phyloP scores from a whole-genome alignment of 2,329 filamentous ascomycete species.

The Dothidotthia symphoricarpi region DNA sequence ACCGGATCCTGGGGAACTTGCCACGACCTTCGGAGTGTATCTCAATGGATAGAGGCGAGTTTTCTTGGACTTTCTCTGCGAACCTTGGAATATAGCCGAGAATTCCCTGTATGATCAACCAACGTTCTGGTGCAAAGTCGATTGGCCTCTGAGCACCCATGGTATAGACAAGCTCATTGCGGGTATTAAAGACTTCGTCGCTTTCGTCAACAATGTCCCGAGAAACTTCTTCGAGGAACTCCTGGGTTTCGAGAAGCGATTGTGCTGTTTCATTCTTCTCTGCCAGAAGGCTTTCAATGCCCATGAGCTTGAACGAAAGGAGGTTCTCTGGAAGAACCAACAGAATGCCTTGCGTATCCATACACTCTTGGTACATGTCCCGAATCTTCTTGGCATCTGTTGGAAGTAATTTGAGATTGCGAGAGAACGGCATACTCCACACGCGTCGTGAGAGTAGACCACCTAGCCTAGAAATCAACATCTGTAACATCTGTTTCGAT shows the following conservation, averaged over 20 bases:
- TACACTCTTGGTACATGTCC: conserved; percentile 49
- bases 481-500: conserved; percentile 59
- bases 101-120: conserved; percentile 56
- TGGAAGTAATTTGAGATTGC: conserved; percentile 44
- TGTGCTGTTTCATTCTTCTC: conserved; percentile 30
- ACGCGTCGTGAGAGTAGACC: conserved; percentile 57
- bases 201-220: conserved; percentile 65
- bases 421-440: conserved; percentile 60
- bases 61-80: conserved; percentile 27
- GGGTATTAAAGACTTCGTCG: conserved; percentile 61
- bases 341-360: conserved; percentile 54
- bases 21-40: conserved; percentile 33
- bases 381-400: conserved; percentile 40
- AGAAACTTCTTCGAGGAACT: conserved; percentile 46
- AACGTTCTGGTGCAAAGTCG: conserved; percentile 56
- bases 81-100: conserved; percentile 47
- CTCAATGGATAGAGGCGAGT: conserved; percentile 47
- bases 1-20: conserved; percentile 51
- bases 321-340: conserved; percentile 64
- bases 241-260: conserved; percentile 44
- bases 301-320: conserved; percentile 63
- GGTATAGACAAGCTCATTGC: conserved; percentile 64
- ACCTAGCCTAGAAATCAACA: conserved; percentile 56
- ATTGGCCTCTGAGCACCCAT: conserved; percentile 55
- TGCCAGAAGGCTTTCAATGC: conserved; percentile 50